Evolutionary conservation across 345 rosid species (phyloP).

Genomic region (Lagerstroemia speciosa): DNA sequence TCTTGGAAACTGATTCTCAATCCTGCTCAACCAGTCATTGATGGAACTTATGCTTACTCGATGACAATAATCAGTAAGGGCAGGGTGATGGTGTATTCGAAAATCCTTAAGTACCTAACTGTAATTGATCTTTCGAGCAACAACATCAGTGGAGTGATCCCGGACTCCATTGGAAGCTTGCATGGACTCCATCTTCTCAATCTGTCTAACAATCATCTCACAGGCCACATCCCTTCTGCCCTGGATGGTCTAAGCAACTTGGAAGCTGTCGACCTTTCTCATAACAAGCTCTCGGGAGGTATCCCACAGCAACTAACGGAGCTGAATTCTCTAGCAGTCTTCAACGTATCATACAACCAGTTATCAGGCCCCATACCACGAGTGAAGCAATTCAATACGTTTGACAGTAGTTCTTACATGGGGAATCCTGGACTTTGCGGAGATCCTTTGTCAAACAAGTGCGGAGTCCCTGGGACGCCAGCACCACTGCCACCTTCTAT

Average conservation of each 20-base stretch:
- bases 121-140: constrained; percentile 12
- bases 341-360: constrained; percentile 8
- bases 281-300: constrained; percentile 4
- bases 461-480: neutral
- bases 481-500: neutral
- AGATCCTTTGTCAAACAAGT: constrained; percentile 8
- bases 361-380: constrained; percentile 10
- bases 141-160: neutral
- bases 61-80: constrained; percentile 11
- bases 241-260: neutral
- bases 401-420: neutral
- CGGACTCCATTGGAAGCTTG: constrained; percentile 2
- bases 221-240: constrained; percentile 7
- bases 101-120: constrained; percentile 10
- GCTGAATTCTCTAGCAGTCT: constrained; percentile 2
- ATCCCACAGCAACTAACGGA: constrained; percentile 8
- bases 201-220: constrained; percentile 7
- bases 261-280: constrained; percentile 13
- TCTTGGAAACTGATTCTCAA: neutral
- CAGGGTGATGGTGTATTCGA: neutral
- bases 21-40: no score
- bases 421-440: constrained; percentile 11
- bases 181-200: constrained; percentile 8
- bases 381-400: constrained; percentile 11
- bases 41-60: neutral